Evolutionary conservation across 176 grass and related monocot species (phyloP).

Genomic region (Carex littledalei): DNA sequence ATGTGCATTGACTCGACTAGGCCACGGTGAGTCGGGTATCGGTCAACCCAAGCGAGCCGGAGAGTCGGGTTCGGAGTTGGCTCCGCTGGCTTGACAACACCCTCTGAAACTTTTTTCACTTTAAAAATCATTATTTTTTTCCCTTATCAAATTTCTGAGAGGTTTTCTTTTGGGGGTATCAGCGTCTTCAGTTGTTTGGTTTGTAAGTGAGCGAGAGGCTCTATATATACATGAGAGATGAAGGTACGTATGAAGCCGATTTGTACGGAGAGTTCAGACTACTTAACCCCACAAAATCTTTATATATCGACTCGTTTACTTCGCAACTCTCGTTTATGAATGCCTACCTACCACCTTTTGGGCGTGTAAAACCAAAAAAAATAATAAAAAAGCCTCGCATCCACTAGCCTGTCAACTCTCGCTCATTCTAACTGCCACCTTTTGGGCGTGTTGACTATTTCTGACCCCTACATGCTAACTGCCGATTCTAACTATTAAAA

Average conservation of each 20-base stretch:
- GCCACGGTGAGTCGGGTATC: conserved; percentile 95
- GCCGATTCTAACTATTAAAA: too few relatives aligned
- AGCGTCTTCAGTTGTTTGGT: not conserved
- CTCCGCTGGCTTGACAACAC: conserved; percentile 54
- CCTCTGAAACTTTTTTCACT: conserved; percentile 71
- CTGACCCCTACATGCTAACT: too few relatives aligned
- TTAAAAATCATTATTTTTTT: conserved; percentile 21
- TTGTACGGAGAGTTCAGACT: not conserved
- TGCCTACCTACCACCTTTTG: too few relatives aligned
- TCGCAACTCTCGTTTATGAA: too few relatives aligned
- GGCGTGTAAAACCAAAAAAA: too few relatives aligned
- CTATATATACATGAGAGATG: not conserved
- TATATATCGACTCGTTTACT: not conserved
- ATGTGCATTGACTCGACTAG: conserved; percentile 89
- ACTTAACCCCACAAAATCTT: not conserved
- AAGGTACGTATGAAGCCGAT: not conserved
- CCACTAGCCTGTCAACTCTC: too few relatives aligned
- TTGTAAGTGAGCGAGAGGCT: not conserved
- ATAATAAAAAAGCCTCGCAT: too few relatives aligned
- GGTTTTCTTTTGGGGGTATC: not conserved
- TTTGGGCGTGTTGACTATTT: too few relatives aligned
- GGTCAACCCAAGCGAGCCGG: conserved; percentile 72
- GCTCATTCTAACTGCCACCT: too few relatives aligned
- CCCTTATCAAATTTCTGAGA: not conserved
- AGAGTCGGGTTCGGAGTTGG: conserved; percentile 48